Percentiles rank a stretch among this genome's conserved stretches.
phyloP scores from a whole-genome alignment of 495 filamentous ascomycete species.

The Annulohypoxylon maeteangense region DNA sequence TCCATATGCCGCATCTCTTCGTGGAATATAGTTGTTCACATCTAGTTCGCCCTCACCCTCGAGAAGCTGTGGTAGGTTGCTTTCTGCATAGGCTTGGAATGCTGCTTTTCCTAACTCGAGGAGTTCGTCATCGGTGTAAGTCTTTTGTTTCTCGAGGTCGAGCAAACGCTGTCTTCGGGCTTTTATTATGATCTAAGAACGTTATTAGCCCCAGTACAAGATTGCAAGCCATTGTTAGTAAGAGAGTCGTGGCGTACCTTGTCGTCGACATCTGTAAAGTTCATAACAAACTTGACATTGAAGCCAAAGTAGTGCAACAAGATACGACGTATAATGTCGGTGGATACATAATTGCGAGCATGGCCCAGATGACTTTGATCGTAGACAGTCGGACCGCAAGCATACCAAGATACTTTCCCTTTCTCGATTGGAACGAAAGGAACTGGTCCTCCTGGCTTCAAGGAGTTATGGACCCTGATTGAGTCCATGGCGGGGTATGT shows the following conservation, averaged over 20 bases:
- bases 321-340: slow-evolving; percentile 91
- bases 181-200: slow-evolving; percentile 78
- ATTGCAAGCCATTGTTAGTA: neutral
- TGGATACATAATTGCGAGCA: slow-evolving; percentile 92
- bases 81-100: slow-evolving; percentile 76
- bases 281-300: slow-evolving; percentile 92
- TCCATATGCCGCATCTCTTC: slow-evolving; percentile 70
- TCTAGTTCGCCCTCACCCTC: slow-evolving; percentile 54
- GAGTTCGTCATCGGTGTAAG: slow-evolving; percentile 53
- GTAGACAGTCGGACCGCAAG: slow-evolving; percentile 92
- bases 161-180: slow-evolving; percentile 83
- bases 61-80: slow-evolving; percentile 75
- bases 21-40: slow-evolving; percentile 64
- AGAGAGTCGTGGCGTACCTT: slow-evolving; percentile 64
- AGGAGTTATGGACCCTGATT: slow-evolving; percentile 78
- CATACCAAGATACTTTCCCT: slow-evolving; percentile 86
- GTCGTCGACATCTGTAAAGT: slow-evolving; percentile 92
- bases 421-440: slow-evolving; percentile 80
- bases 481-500: slow-evolving; percentile 56
- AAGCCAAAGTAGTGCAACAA: slow-evolving; percentile 87
- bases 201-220: slow-evolving; percentile 60
- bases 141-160: slow-evolving; percentile 63
- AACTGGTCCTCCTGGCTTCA: slow-evolving; percentile 74
- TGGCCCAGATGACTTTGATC: slow-evolving; percentile 92
- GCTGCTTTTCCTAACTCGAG: slow-evolving; percentile 70